Base-by-base conservation (phyloP, 2,329 filamentous ascomycete genomes). In the Cladophialophora exuberans region DNA sequence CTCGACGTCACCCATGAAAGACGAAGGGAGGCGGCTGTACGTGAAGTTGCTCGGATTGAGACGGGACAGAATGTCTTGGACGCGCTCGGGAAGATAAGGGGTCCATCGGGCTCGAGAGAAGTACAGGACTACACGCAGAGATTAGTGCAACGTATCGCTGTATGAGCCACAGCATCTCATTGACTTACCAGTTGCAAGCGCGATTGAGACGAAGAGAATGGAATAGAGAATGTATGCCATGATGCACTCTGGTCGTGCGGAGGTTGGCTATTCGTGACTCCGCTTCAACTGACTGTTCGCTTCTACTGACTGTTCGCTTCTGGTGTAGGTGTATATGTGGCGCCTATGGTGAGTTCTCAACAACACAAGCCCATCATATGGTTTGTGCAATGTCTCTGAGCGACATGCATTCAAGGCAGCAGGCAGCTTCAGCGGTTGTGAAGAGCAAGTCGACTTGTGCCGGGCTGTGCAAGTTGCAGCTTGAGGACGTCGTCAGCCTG, bases 1-100 rank as follows among this genome's bases (percentile, higher is more conserved):
- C 72, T 97, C 93, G 55, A 94, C 86, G 74, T 99, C 94, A 63
- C 82, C 85, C 38, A 85, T 79, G 76, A 97, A 99, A 45, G 83
- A 85, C 13, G 80, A 79, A 0, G 90, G 89, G 1, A 97, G 83
- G 26, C 84, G 87, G 48, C 86, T 80, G 77, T 97, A 97, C 90
- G 74, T 46, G 52, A 46, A 70, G 26, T 42, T 42, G 22, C 18
- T 25, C 10, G 46, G 46, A 13, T 49, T 31, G 87, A 86, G 59
- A 81, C 79, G 46, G 81, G 79, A 52, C 25, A 85, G 78, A 43
- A 52, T 39, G 36, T 65, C 62, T 53, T 65, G 62, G 17, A 63
- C 31, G 6, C 59, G 55, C 13, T 52, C 43, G 52, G 87, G 85
- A 42, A 96, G 73, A 63, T 83, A 77, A 53, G 83, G 85, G 39